Base-by-base conservation (phyloP, 1,284 basidiomycete species). In the Bondarzewia mesenterica region DNA sequence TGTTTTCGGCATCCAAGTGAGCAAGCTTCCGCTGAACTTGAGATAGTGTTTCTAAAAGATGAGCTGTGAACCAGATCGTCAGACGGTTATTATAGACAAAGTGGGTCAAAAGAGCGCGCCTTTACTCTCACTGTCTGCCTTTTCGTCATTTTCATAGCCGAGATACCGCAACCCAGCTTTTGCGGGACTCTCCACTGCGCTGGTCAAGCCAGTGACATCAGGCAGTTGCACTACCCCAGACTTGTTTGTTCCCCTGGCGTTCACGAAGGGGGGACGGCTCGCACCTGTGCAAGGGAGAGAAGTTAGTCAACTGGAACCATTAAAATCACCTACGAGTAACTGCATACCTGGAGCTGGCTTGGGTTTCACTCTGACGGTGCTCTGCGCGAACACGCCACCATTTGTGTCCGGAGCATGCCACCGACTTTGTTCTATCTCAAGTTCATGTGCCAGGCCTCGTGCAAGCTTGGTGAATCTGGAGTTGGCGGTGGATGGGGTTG, bases 1-100 rank as follows among this genome's bases (percentile, higher is more conserved):
- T 73, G 56, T 93, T 93, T 60, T 93, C 89, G 1, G 80, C 77
- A 58, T 93, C 88, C 1, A 93, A 73, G 44, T 81, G 71, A 14
- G 75, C 71, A 4, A 90, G 68, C 54, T 82, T 81, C 10, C 73
- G 65, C 52, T 89, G 85, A 3, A 89, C 77, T 3, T 71, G 64
- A 46, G 73, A 78, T 8, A 89, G 70, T 2, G 78, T 81, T 4
- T 74, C 71, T 14, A 82, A 58, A 0, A 88, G 68, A 25, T 77
- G 81, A 7, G 73, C 85, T 82, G 52, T 3, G 42, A 21, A n/a
- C 56, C 42, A 44, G 29, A 50, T 7, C 29, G 21, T 15, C 8
- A 20, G 38, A 53, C 40, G 32, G 5, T 25, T 43, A 22, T 20
- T 10, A 38, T 43, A 39, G 52, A 37, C 39, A 35, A 48, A 42